Evolutionary conservation across 169 alveolate species (phyloP).

Genomic region (Plasmodium reichenowi): DNA sequence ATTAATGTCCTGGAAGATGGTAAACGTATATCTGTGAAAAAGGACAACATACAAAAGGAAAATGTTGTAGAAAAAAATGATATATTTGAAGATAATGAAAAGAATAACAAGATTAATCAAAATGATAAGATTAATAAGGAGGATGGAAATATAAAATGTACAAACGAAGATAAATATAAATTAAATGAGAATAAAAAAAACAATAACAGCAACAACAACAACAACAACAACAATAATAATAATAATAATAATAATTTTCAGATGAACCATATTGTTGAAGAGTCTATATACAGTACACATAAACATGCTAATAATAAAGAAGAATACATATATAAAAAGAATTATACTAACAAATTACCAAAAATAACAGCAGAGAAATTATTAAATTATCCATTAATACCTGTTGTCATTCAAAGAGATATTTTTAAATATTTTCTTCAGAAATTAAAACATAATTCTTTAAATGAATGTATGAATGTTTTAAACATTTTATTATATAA

Average conservation of each 20-base stretch:
- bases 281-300: neutral
- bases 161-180: neutral
- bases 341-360: neutral
- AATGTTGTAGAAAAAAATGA: neutral
- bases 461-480: slow-evolving; percentile 40
- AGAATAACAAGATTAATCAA: neutral
- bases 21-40: neutral
- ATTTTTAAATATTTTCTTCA: slow-evolving; percentile 57
- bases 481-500: slow-evolving; percentile 19
- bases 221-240: neutral
- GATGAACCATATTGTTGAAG: neutral
- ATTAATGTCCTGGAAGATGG: neutral
- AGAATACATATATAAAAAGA: neutral
- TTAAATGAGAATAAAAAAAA: neutral
- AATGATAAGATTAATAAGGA: neutral
- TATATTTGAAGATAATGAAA: neutral
- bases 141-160: neutral
- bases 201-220: neutral
- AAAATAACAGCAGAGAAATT: slow-evolving; percentile 54
- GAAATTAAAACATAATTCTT: slow-evolving; percentile 41
- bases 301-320: neutral
- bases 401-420: slow-evolving; percentile 71
- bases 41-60: neutral
- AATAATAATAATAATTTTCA: neutral
- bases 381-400: slow-evolving; percentile 57